These are phyloP conservation scores for Chlamydomonas sp. DNA, from an alignment of 139 green algal species.

Conservation along the genomic window DNA sequence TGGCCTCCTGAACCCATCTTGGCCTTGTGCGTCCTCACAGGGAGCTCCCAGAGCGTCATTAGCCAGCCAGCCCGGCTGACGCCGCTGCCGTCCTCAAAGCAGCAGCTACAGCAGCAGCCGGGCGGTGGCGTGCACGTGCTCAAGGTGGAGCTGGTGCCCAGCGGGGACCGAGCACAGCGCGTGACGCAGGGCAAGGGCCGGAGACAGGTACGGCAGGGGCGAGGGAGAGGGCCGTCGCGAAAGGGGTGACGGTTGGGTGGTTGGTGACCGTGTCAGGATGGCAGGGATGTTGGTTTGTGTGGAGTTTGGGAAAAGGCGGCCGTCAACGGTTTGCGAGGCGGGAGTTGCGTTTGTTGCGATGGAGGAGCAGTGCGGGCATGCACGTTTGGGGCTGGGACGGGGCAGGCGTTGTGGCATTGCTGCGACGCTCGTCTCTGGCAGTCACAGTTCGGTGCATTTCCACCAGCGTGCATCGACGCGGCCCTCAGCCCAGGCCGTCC, in stretches of 20 bases:
- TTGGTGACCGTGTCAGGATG: background rate
- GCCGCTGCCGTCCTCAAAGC: background rate
- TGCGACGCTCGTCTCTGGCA: too few species aligned
- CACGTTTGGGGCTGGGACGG: too few species aligned
- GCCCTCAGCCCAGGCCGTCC: too few species aligned
- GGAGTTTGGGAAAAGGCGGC: too few species aligned
- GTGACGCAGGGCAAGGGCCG: constrained; percentile 16
- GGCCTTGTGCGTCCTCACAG: background rate
- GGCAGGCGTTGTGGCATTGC: too few species aligned
- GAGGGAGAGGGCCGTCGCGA: background rate
- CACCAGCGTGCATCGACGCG: too few species aligned
- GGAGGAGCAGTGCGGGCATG: too few species aligned
- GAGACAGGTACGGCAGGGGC: constrained; percentile 1
- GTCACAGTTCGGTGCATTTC: too few species aligned
- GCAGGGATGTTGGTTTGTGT: background rate
- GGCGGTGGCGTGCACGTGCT: background rate
- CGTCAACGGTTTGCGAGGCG: too few species aligned
- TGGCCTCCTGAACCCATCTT: background rate
- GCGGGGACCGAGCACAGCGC: background rate
- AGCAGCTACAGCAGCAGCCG: background rate
- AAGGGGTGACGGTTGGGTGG: background rate
- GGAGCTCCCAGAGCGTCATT: too few species aligned
- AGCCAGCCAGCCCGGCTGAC: background rate
- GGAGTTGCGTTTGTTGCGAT: too few species aligned
- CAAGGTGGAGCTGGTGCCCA: constrained; percentile 20